Evolutionary conservation across 805 yeast genomes (phyloP).

Genomic region (Schizosaccharomyces japonicus): DNA sequence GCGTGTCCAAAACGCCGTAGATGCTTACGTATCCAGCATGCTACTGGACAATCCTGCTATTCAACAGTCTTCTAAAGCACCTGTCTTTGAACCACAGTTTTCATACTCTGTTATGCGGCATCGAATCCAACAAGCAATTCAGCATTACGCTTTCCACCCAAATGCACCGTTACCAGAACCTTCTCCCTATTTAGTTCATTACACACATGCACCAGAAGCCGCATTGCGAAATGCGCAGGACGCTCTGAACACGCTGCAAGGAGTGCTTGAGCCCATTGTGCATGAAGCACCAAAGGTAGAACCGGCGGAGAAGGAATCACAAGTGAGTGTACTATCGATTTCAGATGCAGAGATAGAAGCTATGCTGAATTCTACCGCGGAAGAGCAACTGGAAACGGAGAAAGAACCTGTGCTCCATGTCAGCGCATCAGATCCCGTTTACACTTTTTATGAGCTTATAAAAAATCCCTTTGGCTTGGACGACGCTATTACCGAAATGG

Average conservation of each 20-base stretch:
- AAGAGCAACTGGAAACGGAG: not conserved
- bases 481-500: not conserved
- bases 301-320: not conserved
- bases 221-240: not conserved
- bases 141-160: not conserved
- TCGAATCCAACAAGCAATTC: not conserved
- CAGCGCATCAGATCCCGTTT: constrained; percentile 1
- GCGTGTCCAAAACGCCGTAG: constrained; percentile 17
- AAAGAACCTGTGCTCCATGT: not conserved
- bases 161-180: not conserved
- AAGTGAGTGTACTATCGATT: not conserved
- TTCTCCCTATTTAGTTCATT: not conserved
- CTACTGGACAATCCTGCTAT: not conserved
- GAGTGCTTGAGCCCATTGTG: not conserved
- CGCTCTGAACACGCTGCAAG: not conserved
- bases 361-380: not conserved
- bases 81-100: not conserved
- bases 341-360: not conserved
- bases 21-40: not conserved
- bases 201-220: not conserved
- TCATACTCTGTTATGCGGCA: not conserved
- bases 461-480: not conserved
- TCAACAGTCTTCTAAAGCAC: not conserved
- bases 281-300: not conserved
- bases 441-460: not conserved